Evolutionary conservation across 75 land plant genomes (phyloP), one percentile per base, ranked within the genome.

Genomic region (Azolla pinnata): DNA sequence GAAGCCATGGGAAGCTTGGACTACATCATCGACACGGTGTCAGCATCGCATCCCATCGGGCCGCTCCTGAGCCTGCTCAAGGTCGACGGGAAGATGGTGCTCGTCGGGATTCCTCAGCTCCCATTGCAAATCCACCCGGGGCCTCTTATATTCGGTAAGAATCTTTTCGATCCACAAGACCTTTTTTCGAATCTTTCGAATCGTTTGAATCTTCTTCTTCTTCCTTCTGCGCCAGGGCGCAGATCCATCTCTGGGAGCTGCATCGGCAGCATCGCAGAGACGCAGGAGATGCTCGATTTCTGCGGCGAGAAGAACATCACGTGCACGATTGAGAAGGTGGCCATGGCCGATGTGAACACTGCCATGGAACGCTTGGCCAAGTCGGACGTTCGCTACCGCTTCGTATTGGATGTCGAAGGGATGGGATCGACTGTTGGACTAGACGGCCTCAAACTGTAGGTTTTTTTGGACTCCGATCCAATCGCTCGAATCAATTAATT

Each of bases 201-300:
- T 20, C 18, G 8, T 50, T 8, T 20, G 8, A 50, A 7, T 50
- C 25, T 50, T 20, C 17, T 20, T 50, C 17, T 7, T 50, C 53
- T 24, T 31, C 23, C 26, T 30, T 14, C n/a, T 31, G 19, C 27
- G 29, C 2, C 72, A 85, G 88, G 89, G 20, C 75, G 74, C 50
- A 56, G 62, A 42, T 59, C 48, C 2, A 70, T 83, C 47, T 68
- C 60, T 8, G 82, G 91, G 0, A 87, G 83, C 60, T 57, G 78
- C 49, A 78, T 74, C 10, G 87, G 87, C n/a, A 71, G 81, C 9
- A 69, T 80, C 14, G 64, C 61, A 31, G 83, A 86, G 61, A 83
- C 84, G 19, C 81, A 86, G 55, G 84, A 86, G 47, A 86, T 86
- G 90, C 31, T 86, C 69, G 77, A 83, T 48, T 56, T 79, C 51